Conservation (phyloP, 495 filamentous ascomycete species). For the Penicillium verhagenii region DNA sequence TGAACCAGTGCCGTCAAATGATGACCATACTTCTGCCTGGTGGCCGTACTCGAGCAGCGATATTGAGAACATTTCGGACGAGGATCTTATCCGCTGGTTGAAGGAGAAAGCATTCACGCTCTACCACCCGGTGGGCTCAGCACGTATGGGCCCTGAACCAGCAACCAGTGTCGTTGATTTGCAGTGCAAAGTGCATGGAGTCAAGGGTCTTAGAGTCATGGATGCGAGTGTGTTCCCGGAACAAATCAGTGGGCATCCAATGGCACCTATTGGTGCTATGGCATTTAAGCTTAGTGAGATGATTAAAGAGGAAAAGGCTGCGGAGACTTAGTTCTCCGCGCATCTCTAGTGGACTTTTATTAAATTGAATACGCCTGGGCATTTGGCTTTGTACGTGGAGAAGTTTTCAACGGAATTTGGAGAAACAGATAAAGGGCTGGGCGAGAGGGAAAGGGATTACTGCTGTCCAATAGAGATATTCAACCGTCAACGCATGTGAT, state of each 20-base stretch:
- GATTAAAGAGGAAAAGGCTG: slow-evolving; percentile 14
- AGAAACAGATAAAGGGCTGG: too few species aligned
- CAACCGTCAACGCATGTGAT: too few species aligned
- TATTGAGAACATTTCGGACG: slow-evolving; percentile 22
- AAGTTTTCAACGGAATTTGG: too few species aligned
- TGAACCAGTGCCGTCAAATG: slow-evolving; percentile 15
- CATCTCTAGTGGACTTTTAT: too few species aligned
- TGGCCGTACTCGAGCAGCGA: slow-evolving; percentile 27
- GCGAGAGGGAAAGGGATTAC: too few species aligned
- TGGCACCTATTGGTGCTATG: slow-evolving; percentile 23
- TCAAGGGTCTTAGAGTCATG: slow-evolving; percentile 48
- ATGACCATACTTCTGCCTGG: slow-evolving; percentile 22
- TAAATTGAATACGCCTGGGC: too few species aligned
- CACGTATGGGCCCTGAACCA: slow-evolving; percentile 22
- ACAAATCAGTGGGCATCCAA: slow-evolving; percentile 25
- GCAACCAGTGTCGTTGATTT: slow-evolving; percentile 44
- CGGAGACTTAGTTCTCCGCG: too few species aligned
- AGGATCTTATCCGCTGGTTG: slow-evolving; percentile 22
- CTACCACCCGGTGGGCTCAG: slow-evolving; percentile 26
- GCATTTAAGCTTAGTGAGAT: slow-evolving; percentile 20
- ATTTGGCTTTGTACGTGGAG: too few species aligned
- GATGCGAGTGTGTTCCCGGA: slow-evolving; percentile 31
- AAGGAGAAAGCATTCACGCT: slow-evolving; percentile 26
- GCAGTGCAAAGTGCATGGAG: slow-evolving; percentile 48
- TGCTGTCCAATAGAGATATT: too few species aligned